Base-by-base conservation (phyloP, 257 asterid species). In the Solanum chiquidenum region DNA sequence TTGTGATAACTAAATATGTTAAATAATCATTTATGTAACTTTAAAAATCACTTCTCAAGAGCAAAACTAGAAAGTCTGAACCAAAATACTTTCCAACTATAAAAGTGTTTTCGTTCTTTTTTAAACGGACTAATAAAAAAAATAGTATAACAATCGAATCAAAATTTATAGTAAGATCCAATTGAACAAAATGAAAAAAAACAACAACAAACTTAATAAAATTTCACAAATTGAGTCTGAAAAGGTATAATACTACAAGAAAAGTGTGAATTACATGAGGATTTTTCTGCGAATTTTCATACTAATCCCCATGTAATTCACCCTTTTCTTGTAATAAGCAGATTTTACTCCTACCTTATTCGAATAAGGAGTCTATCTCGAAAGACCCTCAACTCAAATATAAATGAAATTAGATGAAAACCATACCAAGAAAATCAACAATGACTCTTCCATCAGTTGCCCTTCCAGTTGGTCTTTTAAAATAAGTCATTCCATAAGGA, bases 381-480 rank as follows among this genome's bases (percentile, higher is more conserved):
- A 60, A 23, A 23, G 3, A 60, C 13, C 12, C 27, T 23, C 69
- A 3, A 23, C 12, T 60, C 69, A 60, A 21, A 60, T 4, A 60
- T 21, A 21, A 21, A 60, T 21, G 5, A 16, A 34, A 7, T 9
- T 77, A 27, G 60, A 68, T 55, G 25, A 87, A 83, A 34, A 46
- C 12, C 21, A 83, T 91, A 96, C 99, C 99, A 86, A 96, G 91
- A 49, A 96, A 96, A 91, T 96, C 99, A 40, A 94, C 21, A 68
- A 94, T 90, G 89, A 96, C 88, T 74, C 99, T 88, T 79, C 98
- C 99, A 82, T 96, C 99, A 82, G 95, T 93, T 37, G 98, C 95
- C 74, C 99, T 88, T 1, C 99, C 98, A 4, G 84, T 91, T 13
- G 99, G 96, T 86, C 38, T 96, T 55, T 90, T 91, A 92, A 96